These are phyloP conservation scores for Aureobasidium sp. DNA, from an alignment of 2,329 filamentous ascomycete genomes.

Conservation along the genomic window DNA sequence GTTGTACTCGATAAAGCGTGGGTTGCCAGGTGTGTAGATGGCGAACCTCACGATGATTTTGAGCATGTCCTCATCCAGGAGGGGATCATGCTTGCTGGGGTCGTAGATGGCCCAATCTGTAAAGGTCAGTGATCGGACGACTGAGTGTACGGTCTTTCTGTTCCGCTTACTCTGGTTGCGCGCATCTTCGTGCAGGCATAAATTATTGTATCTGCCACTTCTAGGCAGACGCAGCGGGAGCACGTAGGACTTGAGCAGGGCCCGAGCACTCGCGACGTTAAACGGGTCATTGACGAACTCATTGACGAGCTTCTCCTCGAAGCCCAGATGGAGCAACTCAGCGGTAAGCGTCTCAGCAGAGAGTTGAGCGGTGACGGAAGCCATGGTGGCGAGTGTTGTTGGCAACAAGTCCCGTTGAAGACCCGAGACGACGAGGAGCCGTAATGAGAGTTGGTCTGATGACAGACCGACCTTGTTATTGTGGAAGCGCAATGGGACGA, in stretches of 20 bases:
- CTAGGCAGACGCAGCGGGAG: background rate
- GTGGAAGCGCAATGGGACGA: no score
- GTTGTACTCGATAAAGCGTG: slow-evolving; percentile 2
- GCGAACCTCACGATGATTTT: background rate
- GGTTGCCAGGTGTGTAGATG: slow-evolving; percentile 4
- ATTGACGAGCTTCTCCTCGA: background rate
- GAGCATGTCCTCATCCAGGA: background rate
- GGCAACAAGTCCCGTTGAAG: no score
- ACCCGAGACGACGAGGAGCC: no score
- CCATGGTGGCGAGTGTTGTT: background rate
- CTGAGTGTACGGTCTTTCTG: background rate
- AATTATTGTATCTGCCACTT: background rate
- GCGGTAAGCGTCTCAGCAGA: background rate
- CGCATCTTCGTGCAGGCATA: background rate
- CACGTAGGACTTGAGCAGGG: background rate
- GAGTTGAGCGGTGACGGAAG: background rate
- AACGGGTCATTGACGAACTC: background rate
- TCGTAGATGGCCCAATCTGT: slow-evolving; percentile 13
- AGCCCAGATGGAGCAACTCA: background rate
- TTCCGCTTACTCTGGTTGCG: background rate
- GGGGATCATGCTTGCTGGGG: background rate
- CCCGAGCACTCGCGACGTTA: background rate
- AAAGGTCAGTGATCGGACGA: background rate
- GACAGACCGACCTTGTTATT: no score
- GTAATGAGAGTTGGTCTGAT: no score